phyloP scores from a whole-genome alignment of 2,329 filamentous ascomycete species.

The Nothophaeocryptopus gaeumannii region DNA sequence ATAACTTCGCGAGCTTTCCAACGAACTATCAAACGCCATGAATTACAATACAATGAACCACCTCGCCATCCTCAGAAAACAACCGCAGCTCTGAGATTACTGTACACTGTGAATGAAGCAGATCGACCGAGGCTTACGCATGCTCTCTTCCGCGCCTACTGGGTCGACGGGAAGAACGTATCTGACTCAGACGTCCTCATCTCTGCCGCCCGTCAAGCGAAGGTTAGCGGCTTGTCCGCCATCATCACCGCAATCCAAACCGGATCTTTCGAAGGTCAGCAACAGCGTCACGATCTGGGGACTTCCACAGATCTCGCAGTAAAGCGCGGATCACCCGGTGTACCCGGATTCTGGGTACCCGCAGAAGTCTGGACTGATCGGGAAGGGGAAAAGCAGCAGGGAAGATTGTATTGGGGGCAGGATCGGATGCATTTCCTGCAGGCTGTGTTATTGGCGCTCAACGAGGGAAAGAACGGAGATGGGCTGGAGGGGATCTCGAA shows the following conservation, averaged over 20 bases:
- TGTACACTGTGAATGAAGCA: slow-evolving; percentile 16
- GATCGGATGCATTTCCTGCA: slow-evolving; percentile 27
- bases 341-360: slow-evolving; percentile 23
- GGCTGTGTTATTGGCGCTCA: slow-evolving; percentile 17
- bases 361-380: slow-evolving; percentile 19
- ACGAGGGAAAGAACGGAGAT: slow-evolving; percentile 14
- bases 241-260: slow-evolving; percentile 18
- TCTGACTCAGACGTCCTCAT: slow-evolving; percentile 12
- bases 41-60: slow-evolving; percentile 20
- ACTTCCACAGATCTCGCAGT: slow-evolving; percentile 21
- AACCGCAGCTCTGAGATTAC: slow-evolving; percentile 20
- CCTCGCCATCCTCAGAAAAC: slow-evolving; percentile 25
- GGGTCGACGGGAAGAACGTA: slow-evolving; percentile 21
- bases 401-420: slow-evolving; percentile 26
- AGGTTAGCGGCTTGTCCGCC: slow-evolving; percentile 1
- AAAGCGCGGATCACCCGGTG: slow-evolving; percentile 21
- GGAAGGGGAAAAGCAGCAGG: slow-evolving; percentile 8
- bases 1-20: slow-evolving; percentile 21
- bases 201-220: slow-evolving; percentile 13
- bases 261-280: slow-evolving; percentile 18
- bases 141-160: slow-evolving; percentile 22
- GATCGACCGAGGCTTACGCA: slow-evolving; percentile 17
- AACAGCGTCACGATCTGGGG: slow-evolving; percentile 16
- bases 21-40: slow-evolving; percentile 17
- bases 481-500: slow-evolving; percentile 9